Base-by-base conservation (phyloP, 2,329 filamentous ascomycete genomes). In the Chlorencoelia australis region DNA sequence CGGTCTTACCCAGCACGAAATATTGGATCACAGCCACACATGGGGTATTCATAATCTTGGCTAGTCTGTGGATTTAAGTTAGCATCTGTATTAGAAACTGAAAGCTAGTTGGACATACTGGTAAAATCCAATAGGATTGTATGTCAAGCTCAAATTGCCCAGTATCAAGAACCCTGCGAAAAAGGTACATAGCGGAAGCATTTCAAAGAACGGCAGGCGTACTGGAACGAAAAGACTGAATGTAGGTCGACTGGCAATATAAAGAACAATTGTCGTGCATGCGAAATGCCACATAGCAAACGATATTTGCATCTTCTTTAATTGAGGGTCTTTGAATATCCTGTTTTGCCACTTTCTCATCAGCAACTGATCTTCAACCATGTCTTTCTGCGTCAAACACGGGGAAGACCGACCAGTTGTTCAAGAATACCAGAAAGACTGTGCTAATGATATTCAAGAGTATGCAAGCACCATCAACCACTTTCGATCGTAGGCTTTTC, bases 211-310 rank as follows among this genome's bases (percentile, higher is more conserved):
- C 15, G 63, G 63, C 11, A 66, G 46, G 14, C 61, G 59, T 27
- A 65, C 48, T 9, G 61, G 58, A 37, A 64, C 60, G 54, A 66
- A 66, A 25, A 63, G 57, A 45, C 59, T 56, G 54, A 65, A 65
- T 9, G 62, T 60, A 1, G 48, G 51, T 20, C 56, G 58, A 33
- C 59, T 61, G 2, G 62, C 58, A 35, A 65, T 39, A 48, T 57
- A 65, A 27, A 66, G 58, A 30, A 64, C 61, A 40, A 63, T 55
- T 21, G 56, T 53, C 35, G 63, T 66, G 21, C 61, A 63, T 17
- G 58, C 57, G 42, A 65, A 65, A 46, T 66, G 63, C 63, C 62
- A 66, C 59, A 64, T 65, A 13, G 63, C 62, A 30, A 66, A 63
- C 46, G 61, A 59, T 39, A 66, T 58, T 48, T 65, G 63, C 54